Percentiles rank a stretch among this genome's conserved stretches.
Evolutionary conservation across 2,329 filamentous ascomycete genomes (phyloP).

Genomic region (Talaromyces funiculosus): DNA sequence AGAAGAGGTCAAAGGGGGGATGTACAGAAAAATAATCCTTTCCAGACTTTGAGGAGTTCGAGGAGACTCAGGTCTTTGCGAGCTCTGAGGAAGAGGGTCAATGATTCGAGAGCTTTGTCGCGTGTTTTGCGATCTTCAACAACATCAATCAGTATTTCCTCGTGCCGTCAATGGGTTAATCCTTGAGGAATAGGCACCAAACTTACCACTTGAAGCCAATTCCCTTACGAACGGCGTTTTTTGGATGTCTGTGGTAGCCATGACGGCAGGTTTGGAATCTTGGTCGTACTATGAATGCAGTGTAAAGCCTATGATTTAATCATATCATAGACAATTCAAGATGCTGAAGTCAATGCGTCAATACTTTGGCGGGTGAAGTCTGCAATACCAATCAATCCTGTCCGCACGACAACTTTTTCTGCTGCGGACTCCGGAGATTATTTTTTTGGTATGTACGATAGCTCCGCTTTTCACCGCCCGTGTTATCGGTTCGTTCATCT

Average conservation of each 20-base stretch:
- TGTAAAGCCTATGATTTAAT: background rate
- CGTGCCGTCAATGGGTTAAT: constrained; percentile 16
- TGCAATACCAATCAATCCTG: background rate
- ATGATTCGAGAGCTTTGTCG: constrained; percentile 68
- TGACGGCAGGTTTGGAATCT: background rate
- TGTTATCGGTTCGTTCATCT: constrained; percentile 2
- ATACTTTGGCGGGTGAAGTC: background rate
- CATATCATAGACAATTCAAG: background rate
- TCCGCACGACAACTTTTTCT: background rate
- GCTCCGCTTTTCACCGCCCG: constrained; percentile 13
- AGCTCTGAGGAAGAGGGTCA: constrained; percentile 69
- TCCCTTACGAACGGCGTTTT: constrained; percentile 71
- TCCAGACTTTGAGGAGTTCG: constrained; percentile 86
- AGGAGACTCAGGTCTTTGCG: constrained; percentile 57
- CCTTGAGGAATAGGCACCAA: background rate
- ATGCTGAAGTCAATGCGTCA: too few relatives aligned
- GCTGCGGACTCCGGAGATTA: constrained; percentile 16
- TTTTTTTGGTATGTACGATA: constrained; percentile 16
- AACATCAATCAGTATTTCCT: constrained; percentile 3
- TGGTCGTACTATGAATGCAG: background rate
- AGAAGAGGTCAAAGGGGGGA: background rate
- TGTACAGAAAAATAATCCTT: constrained; percentile 80
- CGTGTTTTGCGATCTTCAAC: constrained; percentile 67
- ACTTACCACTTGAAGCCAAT: constrained; percentile 74
- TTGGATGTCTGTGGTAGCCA: constrained; percentile 26